Conservation (phyloP, 2,329 filamentous ascomycete genomes). For the Colletotrichum destructivum region DNA sequence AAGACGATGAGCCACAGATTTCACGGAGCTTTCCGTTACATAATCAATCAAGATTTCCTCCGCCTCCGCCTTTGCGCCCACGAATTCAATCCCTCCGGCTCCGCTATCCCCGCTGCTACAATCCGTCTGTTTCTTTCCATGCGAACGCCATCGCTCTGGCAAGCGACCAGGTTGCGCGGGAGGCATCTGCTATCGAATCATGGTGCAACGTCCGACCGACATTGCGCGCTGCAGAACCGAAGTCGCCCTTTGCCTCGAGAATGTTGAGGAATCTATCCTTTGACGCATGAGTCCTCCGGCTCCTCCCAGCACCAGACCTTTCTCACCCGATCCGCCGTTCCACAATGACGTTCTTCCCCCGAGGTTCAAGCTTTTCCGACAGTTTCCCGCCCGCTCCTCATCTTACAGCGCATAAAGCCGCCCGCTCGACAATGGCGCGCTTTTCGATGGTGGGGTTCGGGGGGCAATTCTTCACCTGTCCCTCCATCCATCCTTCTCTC, state of each 20-base stretch:
- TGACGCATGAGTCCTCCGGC: too few relatives aligned
- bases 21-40: neutral
- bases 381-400: slow-evolving; percentile 30
- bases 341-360: slow-evolving; percentile 4
- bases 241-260: too few relatives aligned
- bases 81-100: slow-evolving; percentile 11
- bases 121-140: neutral
- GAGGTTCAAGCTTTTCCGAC: slow-evolving; percentile 20
- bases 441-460: slow-evolving; percentile 38
- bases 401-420: slow-evolving; percentile 17
- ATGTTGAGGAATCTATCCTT: too few relatives aligned
- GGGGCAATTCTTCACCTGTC: slow-evolving; percentile 35
- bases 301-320: too few relatives aligned
- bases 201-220: neutral
- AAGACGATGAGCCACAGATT: neutral
- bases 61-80: too few relatives aligned
- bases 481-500: slow-evolving; percentile 1
- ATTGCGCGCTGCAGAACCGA: neutral
- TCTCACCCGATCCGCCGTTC: neutral
- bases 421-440: slow-evolving; percentile 25
- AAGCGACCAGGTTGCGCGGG: neutral
- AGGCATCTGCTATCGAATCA: neutral
- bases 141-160: neutral
- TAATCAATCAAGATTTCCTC: neutral
- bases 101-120: slow-evolving; percentile 27